Percentiles rank a stretch among this genome's conserved stretches.
Evolutionary conservation across 306 rosid species (phyloP).

Genomic region (Sesbania bispinosa): DNA sequence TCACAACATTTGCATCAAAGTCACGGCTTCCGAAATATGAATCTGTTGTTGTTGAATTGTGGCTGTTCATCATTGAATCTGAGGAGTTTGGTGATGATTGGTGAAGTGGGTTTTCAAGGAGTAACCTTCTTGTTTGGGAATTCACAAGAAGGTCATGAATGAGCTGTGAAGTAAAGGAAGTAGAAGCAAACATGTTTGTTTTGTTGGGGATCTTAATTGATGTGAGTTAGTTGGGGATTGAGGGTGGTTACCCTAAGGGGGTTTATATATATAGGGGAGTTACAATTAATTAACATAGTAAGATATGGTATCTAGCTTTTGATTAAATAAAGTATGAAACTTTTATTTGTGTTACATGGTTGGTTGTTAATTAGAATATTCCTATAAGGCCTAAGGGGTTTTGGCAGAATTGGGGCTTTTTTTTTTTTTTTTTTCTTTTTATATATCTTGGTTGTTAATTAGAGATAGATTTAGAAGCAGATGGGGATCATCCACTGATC

Average conservation of each 20-base stretch:
- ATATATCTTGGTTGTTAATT: neutral
- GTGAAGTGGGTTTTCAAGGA: constrained; percentile 42
- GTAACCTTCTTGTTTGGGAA: constrained; percentile 62
- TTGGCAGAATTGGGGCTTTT: neutral
- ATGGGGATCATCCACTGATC: constrained; percentile 54
- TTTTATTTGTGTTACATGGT: neutral
- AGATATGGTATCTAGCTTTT: constrained; percentile 2
- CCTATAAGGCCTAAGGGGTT: neutral
- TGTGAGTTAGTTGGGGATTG: constrained; percentile 16
- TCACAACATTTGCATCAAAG: constrained; percentile 75
- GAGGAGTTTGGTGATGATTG: constrained; percentile 28
- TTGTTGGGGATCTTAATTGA: neutral
- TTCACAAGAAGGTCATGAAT: constrained; percentile 36
- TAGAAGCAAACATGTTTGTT: constrained; percentile 43
- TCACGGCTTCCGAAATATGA: constrained; percentile 33
- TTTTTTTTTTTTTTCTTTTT: too few relatives aligned
- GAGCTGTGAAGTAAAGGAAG: constrained; percentile 34
- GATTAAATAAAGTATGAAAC: neutral
- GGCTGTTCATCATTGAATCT: neutral
- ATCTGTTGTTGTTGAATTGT: neutral
- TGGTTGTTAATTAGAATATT: constrained; percentile 30
- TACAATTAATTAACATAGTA: neutral
- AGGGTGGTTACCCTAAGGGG: constrained; percentile 14
- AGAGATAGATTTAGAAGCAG: constrained; percentile 22
- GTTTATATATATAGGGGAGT: constrained; percentile 30